Evolutionary conservation across 2,329 filamentous ascomycete species (phyloP).

Genomic region (Grosmannia serpens): DNA sequence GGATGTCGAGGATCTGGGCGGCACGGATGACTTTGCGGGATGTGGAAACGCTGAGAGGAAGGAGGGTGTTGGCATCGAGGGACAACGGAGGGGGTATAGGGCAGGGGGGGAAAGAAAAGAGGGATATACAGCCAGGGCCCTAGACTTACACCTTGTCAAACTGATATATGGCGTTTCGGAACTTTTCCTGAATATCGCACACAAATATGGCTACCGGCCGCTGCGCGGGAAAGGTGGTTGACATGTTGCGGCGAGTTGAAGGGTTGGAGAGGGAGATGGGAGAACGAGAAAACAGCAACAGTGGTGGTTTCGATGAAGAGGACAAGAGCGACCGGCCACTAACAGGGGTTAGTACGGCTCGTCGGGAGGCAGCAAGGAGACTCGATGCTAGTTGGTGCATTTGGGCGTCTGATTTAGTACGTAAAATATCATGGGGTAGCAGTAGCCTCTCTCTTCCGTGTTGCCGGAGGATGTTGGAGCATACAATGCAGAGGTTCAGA

Average conservation of each 20-base stretch:
- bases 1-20: conserved; percentile 55
- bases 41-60: conserved; percentile 45
- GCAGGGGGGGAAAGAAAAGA: neutral
- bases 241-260: conserved; percentile 1
- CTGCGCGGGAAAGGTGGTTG: neutral
- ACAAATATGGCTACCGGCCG: conserved; percentile 41
- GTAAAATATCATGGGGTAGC: neutral
- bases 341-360: neutral
- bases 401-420: neutral
- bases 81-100: neutral
- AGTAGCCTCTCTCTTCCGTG: neutral
- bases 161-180: conserved; percentile 70
- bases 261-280: neutral
- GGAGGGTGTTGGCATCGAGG: neutral
- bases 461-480: neutral
- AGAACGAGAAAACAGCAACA: neutral
- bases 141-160: conserved; percentile 71
- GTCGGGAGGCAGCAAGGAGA: neutral
- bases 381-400: neutral
- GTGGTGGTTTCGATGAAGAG: neutral
- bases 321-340: too few relatives aligned
- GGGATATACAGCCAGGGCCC: neutral
- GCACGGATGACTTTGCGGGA: conserved; percentile 58
- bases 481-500: neutral
- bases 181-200: conserved; percentile 93